Evolutionary conservation across 2,329 filamentous ascomycete genomes (phyloP).

Genomic region (Camptophora hylomeconis): DNA sequence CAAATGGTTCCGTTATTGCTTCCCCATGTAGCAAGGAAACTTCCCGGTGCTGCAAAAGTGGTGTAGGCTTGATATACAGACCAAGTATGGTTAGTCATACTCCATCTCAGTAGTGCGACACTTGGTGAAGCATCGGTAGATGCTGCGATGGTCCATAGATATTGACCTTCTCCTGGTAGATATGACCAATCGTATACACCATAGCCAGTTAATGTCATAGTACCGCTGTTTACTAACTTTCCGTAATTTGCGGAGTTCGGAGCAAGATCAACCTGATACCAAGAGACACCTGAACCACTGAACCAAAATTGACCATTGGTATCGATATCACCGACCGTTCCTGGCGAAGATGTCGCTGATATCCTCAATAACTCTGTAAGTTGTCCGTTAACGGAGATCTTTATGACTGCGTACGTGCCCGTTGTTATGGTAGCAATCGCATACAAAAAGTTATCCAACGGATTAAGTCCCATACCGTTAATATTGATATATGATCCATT

Average conservation of each 20-base stretch:
- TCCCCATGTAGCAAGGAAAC: too few species aligned
- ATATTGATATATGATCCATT: too few species aligned
- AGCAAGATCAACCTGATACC: neutral
- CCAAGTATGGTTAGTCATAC: too few species aligned
- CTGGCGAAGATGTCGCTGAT: neutral
- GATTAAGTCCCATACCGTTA: neutral
- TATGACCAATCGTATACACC: neutral
- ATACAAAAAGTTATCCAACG: constrained; percentile 1
- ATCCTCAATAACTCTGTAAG: neutral
- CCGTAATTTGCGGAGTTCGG: neutral
- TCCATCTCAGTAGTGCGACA: too few species aligned
- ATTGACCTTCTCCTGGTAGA: neutral
- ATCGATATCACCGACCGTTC: neutral
- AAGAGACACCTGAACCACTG: neutral
- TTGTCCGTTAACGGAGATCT: too few species aligned
- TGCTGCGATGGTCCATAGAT: neutral
- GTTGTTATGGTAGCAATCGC: neutral
- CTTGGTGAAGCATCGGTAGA: too few species aligned
- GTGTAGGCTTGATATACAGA: too few species aligned
- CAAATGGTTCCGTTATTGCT: too few species aligned
- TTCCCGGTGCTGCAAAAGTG: too few species aligned
- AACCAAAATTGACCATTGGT: neutral
- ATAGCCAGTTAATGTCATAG: neutral
- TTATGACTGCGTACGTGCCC: neutral
- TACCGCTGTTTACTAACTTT: neutral